Evolutionary conservation across 129 eudicot species (phyloP).

Genomic region (Tanacetum coccineum): DNA sequence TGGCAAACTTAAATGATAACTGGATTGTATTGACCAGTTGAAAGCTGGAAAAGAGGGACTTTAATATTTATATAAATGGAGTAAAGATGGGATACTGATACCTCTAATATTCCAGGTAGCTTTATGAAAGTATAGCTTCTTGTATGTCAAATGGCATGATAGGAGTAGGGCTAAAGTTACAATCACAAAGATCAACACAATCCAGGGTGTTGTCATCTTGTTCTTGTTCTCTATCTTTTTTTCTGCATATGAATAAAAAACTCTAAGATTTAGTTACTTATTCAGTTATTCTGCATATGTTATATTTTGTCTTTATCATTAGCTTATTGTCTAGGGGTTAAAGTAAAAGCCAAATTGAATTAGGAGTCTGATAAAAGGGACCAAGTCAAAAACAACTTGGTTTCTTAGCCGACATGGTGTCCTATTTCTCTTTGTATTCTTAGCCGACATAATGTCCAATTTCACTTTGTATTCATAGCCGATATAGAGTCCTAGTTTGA

Average conservation of each 20-base stretch:
- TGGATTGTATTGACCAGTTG: not conserved
- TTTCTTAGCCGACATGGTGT: too few relatives aligned
- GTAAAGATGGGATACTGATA: constrained; percentile 2
- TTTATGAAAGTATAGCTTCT: not conserved
- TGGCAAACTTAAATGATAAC: not conserved
- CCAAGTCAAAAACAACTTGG: too few relatives aligned
- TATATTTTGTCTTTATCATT: too few relatives aligned
- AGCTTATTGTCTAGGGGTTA: too few relatives aligned
- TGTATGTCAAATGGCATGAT: constrained; percentile 17
- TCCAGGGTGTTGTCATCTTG: constrained; percentile 5
- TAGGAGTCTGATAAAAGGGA: too few relatives aligned
- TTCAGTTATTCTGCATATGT: too few relatives aligned
- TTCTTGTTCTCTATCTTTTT: not conserved
- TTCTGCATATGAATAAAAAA: not conserved
- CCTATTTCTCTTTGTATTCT: too few relatives aligned
- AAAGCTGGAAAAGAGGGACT: not conserved
- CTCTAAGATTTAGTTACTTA: not conserved
- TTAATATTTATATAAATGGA: not conserved
- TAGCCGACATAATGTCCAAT: too few relatives aligned
- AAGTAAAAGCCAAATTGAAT: too few relatives aligned
- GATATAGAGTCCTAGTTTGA: too few relatives aligned
- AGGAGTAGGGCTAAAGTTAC: constrained; percentile 24
- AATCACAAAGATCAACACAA: constrained; percentile 24
- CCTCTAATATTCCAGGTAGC: constrained; percentile 9
- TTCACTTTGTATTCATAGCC: too few relatives aligned